A percentile compares a stretch with the other conserved stretches of the same genome.
These are phyloP conservation scores for Cinchona pubescens DNA, from an alignment of 257 asterid genomes.

Conservation along the genomic window DNA sequence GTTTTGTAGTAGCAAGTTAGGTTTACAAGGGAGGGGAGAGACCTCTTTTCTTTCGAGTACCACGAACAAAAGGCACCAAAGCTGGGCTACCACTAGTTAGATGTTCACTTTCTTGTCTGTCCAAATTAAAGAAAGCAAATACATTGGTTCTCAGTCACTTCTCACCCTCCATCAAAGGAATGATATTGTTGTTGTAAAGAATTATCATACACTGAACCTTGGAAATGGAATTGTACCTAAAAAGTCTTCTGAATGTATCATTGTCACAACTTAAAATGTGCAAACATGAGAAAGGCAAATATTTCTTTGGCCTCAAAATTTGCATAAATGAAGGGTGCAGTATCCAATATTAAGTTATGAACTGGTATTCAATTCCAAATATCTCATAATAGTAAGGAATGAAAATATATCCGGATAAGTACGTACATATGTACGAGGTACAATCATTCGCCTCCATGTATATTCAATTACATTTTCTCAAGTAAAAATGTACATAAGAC, in stretches of 20 bases:
- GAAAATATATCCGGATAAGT: no score
- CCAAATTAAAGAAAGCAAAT: conserved; percentile 7
- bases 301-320: no score
- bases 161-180: background rate
- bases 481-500: no score
- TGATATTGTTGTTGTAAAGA: conserved; percentile 17
- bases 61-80: conserved; percentile 18
- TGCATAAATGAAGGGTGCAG: no score
- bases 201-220: conserved; percentile 30
- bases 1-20: no score
- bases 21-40: conserved; percentile 7
- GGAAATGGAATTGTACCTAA: conserved; percentile 13
- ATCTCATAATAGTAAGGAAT: no score
- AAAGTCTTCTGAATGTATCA: background rate
- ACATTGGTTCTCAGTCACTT: conserved; percentile 9
- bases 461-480: no score
- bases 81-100: conserved; percentile 24
- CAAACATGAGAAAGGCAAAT: background rate
- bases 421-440: no score
- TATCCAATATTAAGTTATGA: background rate
- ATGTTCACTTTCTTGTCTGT: conserved; percentile 5
- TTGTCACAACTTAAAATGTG: background rate
- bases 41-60: conserved; percentile 12
- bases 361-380: no score
- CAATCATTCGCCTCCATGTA: no score